Conservation (phyloP, 371 early-diverging fungal genomes). For the Cladochytrium tenue region DNA sequence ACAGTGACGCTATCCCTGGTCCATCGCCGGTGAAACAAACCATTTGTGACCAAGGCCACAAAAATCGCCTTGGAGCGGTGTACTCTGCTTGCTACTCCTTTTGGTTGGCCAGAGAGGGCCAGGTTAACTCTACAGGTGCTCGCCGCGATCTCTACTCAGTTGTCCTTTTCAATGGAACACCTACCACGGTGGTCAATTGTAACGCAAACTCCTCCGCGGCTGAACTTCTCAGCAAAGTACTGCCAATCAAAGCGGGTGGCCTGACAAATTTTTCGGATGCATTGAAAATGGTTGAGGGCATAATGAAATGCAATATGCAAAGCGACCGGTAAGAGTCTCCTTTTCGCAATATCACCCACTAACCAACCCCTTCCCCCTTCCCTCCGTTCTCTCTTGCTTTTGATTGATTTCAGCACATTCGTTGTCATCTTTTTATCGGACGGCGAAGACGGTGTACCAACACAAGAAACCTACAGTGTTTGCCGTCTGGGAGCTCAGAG, state of each 20-base stretch:
- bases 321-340: neutral
- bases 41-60: neutral
- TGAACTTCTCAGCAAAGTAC: neutral
- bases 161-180: conserved; percentile 6
- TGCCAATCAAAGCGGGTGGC: neutral
- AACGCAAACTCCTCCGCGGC: neutral
- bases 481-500: neutral
- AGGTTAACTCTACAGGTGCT: neutral
- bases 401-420: neutral
- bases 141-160: conserved; percentile 7
- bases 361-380: neutral
- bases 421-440: neutral
- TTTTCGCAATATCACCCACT: neutral
- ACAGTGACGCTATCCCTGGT: conserved; percentile 4
- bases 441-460: neutral
- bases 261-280: neutral
- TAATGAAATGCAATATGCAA: neutral
- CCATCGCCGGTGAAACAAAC: neutral
- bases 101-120: conserved; percentile 4
- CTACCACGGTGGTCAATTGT: neutral
- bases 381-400: too few species aligned
- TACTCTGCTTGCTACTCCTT: conserved; percentile 24
- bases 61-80: conserved; percentile 34
- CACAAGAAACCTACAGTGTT: neutral
- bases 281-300: neutral